Evolutionary conservation across 306 rosid genomes (phyloP).

Genomic region (Lablab purpureus): DNA sequence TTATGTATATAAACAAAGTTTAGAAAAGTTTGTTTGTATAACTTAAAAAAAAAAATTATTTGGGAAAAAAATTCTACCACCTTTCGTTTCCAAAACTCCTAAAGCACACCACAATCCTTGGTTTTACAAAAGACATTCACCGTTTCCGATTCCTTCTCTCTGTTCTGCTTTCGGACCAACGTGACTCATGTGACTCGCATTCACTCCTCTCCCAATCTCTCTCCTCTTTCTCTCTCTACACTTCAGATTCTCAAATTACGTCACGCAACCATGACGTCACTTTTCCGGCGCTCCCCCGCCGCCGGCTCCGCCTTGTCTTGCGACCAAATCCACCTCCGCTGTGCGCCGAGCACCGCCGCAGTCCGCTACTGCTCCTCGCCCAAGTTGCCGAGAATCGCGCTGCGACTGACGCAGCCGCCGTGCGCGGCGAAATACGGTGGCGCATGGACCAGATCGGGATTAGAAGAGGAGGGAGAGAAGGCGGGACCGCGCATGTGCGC

Average conservation of each 20-base stretch:
- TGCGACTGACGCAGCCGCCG: slow-evolving; percentile 43
- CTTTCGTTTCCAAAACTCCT: neutral
- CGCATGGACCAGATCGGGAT: slow-evolving; percentile 56
- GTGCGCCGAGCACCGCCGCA: slow-evolving; percentile 8
- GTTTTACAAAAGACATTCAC: neutral
- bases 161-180: neutral
- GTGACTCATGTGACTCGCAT: neutral
- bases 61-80: too few relatives aligned
- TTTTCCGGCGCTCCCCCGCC: slow-evolving; percentile 47
- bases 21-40: too few relatives aligned
- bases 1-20: too few relatives aligned
- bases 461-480: slow-evolving; percentile 50
- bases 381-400: neutral
- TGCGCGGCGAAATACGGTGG: slow-evolving; percentile 45
- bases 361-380: slow-evolving; percentile 23
- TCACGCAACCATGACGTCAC: slow-evolving; percentile 52
- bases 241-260: neutral
- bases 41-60: too few relatives aligned
- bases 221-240: neutral
- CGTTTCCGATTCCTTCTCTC: neutral
- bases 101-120: neutral
- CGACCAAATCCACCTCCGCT: slow-evolving; percentile 34
- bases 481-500: slow-evolving; percentile 43
- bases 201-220: neutral
- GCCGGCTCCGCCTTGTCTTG: slow-evolving; percentile 40